These are phyloP conservation scores for Phytopythium mirpurense DNA, from an alignment of 352 stramenopile species.

Conservation along the genomic window DNA sequence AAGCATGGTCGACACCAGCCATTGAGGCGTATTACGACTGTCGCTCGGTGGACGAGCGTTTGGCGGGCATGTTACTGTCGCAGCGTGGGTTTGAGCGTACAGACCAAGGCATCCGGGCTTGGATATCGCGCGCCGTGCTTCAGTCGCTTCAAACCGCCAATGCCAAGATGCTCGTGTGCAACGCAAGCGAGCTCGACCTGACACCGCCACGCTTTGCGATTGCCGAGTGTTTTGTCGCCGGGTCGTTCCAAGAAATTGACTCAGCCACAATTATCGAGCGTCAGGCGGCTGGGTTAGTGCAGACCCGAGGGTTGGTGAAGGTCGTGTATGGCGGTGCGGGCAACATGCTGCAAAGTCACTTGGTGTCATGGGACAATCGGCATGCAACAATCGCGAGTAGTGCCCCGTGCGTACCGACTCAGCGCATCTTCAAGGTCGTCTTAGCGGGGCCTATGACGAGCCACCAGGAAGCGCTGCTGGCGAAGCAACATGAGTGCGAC, in stretches of 20 bases:
- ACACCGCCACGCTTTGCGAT: conserved; percentile 19
- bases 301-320: conserved; percentile 16
- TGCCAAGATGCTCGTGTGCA: background rate
- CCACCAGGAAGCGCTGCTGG: conserved; percentile 9
- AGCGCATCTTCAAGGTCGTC: conserved; percentile 17
- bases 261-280: conserved; percentile 12
- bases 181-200: background rate
- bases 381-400: conserved; percentile 15
- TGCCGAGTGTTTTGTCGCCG: conserved; percentile 19
- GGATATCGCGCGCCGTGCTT: conserved; percentile 6
- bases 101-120: conserved; percentile 3
- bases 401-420: background rate
- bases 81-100: conserved; percentile 3
- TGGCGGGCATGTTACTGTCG: conserved; percentile 11
- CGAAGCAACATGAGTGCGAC: conserved; percentile 18
- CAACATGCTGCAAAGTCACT: conserved; percentile 19
- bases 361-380: conserved; percentile 22
- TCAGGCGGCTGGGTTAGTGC: conserved; percentile 13
- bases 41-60: conserved; percentile 6
- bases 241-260: conserved; percentile 11
- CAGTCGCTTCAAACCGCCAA: conserved; percentile 5
- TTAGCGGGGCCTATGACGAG: conserved; percentile 20
- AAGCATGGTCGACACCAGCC: background rate
- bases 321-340: conserved; percentile 18
- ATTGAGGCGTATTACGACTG: conserved; percentile 16